Evolutionary conservation across 2,329 filamentous ascomycete genomes (phyloP), one percentile per base, ranked within the genome.

Genomic region (Triangularia verruculosa): DNA sequence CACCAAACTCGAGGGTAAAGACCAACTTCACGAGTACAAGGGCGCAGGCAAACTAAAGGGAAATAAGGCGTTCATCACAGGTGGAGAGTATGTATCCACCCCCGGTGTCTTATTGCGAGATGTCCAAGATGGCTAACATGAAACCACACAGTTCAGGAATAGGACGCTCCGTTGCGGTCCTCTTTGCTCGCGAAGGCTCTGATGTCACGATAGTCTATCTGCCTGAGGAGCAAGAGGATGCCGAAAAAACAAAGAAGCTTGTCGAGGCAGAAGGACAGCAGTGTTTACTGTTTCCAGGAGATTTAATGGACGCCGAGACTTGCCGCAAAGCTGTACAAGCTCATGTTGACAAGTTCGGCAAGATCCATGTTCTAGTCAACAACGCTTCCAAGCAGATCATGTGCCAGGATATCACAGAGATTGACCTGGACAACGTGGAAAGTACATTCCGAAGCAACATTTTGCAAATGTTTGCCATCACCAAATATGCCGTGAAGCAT

Each of bases 181-280:
- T 86, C 1, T 84, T 85, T 73, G 84, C 85, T 0, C 78, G 82
- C 8, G 84, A 87, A 70, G 84, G 85, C 1, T 82, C 84, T 13
- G 80, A 86, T 66, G 75, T 85, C 54, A 82, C 78, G 24, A 85
- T 86, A 63, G 79, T 81, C 15, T 83, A 86, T 67, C 77, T 85
- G 1, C 81, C 81, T 2, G 79, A 83, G 27, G 85, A 87, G 73
- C 75, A 86, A 66, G 71, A 77, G 20, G 85, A 87, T 61, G 85
- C 85, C 0, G 74, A 85, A 58, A 78, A 80, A 7, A 86, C 83
- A 1, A 82, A 83, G 68, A 74, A 75, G 32, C 70, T 80, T 67
- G 80, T 87, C 0, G 81, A 86, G 67, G 77, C 78, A 43, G 81
- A 83, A 62, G 80, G 81, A 0, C 73, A 75, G 39, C 71, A 77